A percentile compares a stretch with the other conserved stretches of the same genome.
Conservation (phyloP, 2,329 filamentous ascomycete genomes). For the Cylindrodendrum hubeiense region DNA sequence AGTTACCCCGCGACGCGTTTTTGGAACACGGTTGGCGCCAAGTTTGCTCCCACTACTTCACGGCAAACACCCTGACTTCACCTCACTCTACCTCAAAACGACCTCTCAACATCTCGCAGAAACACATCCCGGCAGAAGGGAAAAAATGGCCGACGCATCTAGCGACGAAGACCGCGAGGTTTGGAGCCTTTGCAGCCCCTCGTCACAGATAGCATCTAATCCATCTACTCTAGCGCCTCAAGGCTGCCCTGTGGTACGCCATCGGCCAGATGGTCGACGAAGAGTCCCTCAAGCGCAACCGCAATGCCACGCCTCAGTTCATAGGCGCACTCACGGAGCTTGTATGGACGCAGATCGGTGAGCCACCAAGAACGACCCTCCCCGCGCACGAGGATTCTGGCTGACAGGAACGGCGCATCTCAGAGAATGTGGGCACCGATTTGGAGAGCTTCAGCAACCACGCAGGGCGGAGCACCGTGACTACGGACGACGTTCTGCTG, state of each 20-base stretch:
- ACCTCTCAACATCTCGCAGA: background rate
- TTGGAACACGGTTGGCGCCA: conserved; percentile 17
- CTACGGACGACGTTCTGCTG: conserved; percentile 88
- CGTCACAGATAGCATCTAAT: background rate
- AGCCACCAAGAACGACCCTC: background rate
- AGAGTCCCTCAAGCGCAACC: conserved; percentile 70
- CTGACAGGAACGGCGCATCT: background rate
- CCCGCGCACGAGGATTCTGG: background rate
- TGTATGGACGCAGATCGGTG: conserved; percentile 88
- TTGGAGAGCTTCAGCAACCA: conserved; percentile 75
- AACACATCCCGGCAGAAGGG: background rate
- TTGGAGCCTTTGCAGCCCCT: background rate
- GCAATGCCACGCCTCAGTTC: conserved; percentile 93
- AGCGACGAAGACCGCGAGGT: conserved; percentile 54
- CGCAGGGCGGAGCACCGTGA: conserved; percentile 83
- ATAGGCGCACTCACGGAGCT: conserved; percentile 89
- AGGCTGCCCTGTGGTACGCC: conserved; percentile 86
- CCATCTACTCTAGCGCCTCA: conserved; percentile 72
- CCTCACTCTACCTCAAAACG: background rate
- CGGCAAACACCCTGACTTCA: conserved; percentile 11
- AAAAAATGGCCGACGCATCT: conserved; percentile 49
- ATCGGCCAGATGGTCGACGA: conserved; percentile 92
- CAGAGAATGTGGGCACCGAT: conserved; percentile 69
- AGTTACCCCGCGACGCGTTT: conserved; percentile 37
- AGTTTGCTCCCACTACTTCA: background rate